Base-by-base conservation (phyloP, 768 basidiomycete species). In the Trametopsis cervina region DNA sequence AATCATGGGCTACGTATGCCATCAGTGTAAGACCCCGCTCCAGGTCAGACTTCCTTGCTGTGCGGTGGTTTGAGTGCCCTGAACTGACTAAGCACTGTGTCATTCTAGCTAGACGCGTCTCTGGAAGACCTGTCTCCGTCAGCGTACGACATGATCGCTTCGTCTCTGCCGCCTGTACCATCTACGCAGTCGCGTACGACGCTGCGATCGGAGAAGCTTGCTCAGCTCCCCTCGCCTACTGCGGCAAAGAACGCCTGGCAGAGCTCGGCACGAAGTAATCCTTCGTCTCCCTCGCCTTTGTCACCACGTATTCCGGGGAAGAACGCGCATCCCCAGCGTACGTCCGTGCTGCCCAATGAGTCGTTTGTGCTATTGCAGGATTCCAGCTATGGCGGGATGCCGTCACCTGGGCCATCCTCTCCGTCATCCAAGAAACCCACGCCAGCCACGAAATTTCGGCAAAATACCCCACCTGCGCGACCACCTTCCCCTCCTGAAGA, bases 341-440 rank as follows among this genome's bases (percentile, higher is more conserved):
- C 57, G 37, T 64, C 71, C 17, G 72, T 68, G 25, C 71, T 77
- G 36, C 87, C 90, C 5, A 86, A 80, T 58, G 91, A 93, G 64
- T 95, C 92, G 21, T 96, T 94, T 66, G 88, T 96, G 50, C 75
- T 96, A 37, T 72, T 94, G 22, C 86, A 90, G 63, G 90, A 93
- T 59, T 91, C 88, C 55, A 69, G 87, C 49, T 74, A 89, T 56
- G 75, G 74, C 40, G 79, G 73, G 58, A 86, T 86, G 48, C 87
- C 87, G 54, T 69, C 79, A 50, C 59, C 77, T 33, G 59, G 69
- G 37, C 64, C 77, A 43, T 56, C 75, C 24, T 59, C 72, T 33
- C 50, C 70, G 33, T 61, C 63, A 44, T 47, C 74, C n/a, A 78
- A 74, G 65, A 74, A 73, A 46, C 59, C 62, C n/a, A 40, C 29